These are phyloP conservation scores for Aspergillus fumigatus DNA, from an alignment of 2,329 filamentous ascomycete genomes.

Conservation along the genomic window DNA sequence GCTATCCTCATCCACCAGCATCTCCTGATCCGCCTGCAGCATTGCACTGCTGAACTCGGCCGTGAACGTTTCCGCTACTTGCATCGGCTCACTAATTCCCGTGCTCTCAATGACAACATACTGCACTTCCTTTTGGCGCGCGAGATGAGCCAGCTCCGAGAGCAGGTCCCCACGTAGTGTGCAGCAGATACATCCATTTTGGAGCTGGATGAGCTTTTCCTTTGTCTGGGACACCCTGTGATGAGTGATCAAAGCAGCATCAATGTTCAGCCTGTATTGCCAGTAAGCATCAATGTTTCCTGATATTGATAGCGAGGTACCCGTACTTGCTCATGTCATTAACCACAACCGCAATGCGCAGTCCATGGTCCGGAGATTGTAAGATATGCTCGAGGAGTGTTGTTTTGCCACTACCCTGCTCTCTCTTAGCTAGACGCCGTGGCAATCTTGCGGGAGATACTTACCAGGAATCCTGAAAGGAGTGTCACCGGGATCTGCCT, in stretches of 20 bases:
- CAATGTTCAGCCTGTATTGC: conserved; percentile 54
- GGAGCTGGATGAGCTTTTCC: conserved; percentile 63
- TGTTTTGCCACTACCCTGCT: conserved; percentile 64
- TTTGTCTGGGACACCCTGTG: conserved; percentile 55
- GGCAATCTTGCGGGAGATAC: neutral
- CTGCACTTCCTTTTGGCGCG: conserved; percentile 60
- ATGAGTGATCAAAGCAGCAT: conserved; percentile 57
- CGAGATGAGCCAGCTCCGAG: conserved; percentile 62
- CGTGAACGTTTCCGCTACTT: conserved; percentile 70
- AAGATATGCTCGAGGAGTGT: conserved; percentile 67
- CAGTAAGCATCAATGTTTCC: neutral
- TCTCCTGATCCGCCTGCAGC: conserved; percentile 46
- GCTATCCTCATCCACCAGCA: conserved; percentile 41
- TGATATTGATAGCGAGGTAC: neutral
- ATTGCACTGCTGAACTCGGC: conserved; percentile 48
- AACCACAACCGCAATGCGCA: conserved; percentile 67
- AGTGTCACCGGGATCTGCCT: conserved; percentile 53
- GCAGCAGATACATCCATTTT: conserved; percentile 74
- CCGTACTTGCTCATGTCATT: conserved; percentile 63
- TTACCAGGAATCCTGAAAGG: conserved; percentile 56
- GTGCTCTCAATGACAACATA: conserved; percentile 70
- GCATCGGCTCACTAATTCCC: conserved; percentile 68
- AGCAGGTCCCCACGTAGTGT: conserved; percentile 67
- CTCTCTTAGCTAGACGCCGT: neutral
- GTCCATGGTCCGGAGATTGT: conserved; percentile 58